These are phyloP conservation scores for Peronospora destructor DNA, from an alignment of 352 stramenopile species.

Conservation along the genomic window DNA sequence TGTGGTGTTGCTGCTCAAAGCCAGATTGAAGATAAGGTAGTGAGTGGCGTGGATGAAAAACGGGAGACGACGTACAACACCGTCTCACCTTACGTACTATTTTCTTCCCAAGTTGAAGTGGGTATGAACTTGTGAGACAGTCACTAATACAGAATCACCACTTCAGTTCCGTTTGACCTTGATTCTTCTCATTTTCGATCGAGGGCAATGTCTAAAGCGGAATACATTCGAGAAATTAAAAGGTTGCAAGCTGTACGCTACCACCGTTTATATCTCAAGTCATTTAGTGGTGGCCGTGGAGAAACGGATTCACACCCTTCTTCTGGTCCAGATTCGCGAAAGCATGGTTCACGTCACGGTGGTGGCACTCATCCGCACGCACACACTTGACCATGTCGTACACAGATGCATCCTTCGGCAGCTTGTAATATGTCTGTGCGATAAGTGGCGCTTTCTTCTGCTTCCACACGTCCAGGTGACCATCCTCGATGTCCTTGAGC, in stretches of 20 bases:
- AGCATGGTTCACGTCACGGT: constrained; percentile 85
- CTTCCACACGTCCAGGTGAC: constrained; percentile 72
- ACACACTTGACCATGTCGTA: constrained; percentile 84
- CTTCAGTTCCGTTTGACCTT: no score
- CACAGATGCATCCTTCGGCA: constrained; percentile 62
- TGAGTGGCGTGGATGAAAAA: not conserved
- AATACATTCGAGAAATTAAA: no score
- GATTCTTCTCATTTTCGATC: no score
- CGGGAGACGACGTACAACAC: not conserved
- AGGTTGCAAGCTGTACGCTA: no score
- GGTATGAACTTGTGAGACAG: no score
- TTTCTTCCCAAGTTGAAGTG: no score
- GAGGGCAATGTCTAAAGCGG: no score
- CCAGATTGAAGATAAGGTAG: constrained; percentile 8
- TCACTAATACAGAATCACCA: no score
- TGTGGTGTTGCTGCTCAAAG: not conserved
- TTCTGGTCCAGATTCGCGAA: constrained; percentile 52
- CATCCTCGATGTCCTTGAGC: constrained; percentile 83
- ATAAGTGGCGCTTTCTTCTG: constrained; percentile 61
- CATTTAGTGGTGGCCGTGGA: constrained; percentile 19
- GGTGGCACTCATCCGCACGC: constrained; percentile 84
- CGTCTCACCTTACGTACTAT: constrained; percentile 2
- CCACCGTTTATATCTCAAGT: no score
- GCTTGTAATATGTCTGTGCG: constrained; percentile 84
- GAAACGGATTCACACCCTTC: constrained; percentile 46